Base-by-base conservation (phyloP, 495 filamentous ascomycete species). In the Hypoxylon lienhwacheense region DNA sequence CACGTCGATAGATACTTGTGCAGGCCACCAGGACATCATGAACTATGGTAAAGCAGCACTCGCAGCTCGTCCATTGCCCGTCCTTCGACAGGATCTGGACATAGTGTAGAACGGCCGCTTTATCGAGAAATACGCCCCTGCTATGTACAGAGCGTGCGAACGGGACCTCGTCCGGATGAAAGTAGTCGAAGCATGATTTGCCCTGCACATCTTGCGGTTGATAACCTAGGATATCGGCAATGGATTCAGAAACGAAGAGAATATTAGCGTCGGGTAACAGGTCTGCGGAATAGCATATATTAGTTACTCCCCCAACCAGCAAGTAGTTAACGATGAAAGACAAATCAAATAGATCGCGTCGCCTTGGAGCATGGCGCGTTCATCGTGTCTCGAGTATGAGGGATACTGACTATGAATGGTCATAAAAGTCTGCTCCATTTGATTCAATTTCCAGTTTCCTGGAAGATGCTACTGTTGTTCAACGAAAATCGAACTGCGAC, bases 391-490 rank as follows among this genome's bases (percentile, higher is more conserved):
- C 16, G 45, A 51, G 55, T 34, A 34, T 8, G 16, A 42, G 42
- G 29, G 61, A 54, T 59, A 81, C 85, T 73, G 70, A 84, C 90
- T 89, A 71, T 95, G 90, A 59, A 95, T 95, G 55, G 90, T 90
- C 74, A 95, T 95, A 74, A 95, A 95, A 33, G 90, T 95, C 57
- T 87, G 88, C 72, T 93, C 90, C 89, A 93, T 93, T 65, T 59
- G 72, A 69, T 54, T 63, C 60, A 64, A 60, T 57, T 25, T 45
- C 58, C 55, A 64, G 41, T 39, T 45, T 51, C 45, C 31, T 51
- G 62, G 49, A 51, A 49, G 58, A 65, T 56, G 50, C 46, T 65
- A 61, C 51, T 53, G 52, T 40, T 54, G 47, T 58, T 61, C 47
- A 65, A 65, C 56, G 46, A 43, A 60, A 48, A 53, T 53, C 44